phyloP scores from a whole-genome alignment of 2,329 filamentous ascomycete species.

The Gnomoniopsis sp. region DNA sequence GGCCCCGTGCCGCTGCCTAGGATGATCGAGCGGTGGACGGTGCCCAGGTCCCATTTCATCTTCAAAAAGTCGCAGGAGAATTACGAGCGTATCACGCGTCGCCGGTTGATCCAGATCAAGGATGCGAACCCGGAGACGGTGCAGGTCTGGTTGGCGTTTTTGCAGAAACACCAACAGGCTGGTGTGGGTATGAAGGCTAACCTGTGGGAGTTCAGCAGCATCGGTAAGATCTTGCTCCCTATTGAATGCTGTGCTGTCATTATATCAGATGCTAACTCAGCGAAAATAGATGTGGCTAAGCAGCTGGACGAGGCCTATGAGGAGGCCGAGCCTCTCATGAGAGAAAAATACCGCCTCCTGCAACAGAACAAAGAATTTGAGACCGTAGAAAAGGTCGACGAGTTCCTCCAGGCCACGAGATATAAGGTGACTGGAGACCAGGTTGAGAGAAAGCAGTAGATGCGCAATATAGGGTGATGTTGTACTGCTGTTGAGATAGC shows the following conservation, averaged over 20 bases:
- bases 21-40: conserved; percentile 90
- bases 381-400: conserved; percentile 53
- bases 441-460: conserved; percentile 19
- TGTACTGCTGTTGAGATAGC: not conserved
- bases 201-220: conserved; percentile 79
- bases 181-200: conserved; percentile 99
- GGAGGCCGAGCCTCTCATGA: conserved; percentile 29
- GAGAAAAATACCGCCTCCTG: conserved; percentile 12
- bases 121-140: conserved; percentile 88
- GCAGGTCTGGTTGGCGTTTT: conserved; percentile 86
- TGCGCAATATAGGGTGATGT: conserved; percentile 1
- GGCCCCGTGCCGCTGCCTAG: conserved; percentile 84
- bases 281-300: conserved; percentile 43
- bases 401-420: conserved; percentile 51
- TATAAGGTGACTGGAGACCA: conserved; percentile 35
- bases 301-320: conserved; percentile 47
- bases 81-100: conserved; percentile 85
- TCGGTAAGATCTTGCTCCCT: conserved; percentile 50
- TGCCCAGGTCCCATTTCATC: conserved; percentile 83
- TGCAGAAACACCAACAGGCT: conserved; percentile 88
- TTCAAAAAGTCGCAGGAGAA: conserved; percentile 98
- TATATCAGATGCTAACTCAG: conserved; percentile 18
- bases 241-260: conserved; percentile 6
- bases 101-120: conserved; percentile 85
- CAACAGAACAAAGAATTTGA: conserved; percentile 37